Conservation (phyloP, 805 yeast genomes). For the Candida mattraensis region DNA sequence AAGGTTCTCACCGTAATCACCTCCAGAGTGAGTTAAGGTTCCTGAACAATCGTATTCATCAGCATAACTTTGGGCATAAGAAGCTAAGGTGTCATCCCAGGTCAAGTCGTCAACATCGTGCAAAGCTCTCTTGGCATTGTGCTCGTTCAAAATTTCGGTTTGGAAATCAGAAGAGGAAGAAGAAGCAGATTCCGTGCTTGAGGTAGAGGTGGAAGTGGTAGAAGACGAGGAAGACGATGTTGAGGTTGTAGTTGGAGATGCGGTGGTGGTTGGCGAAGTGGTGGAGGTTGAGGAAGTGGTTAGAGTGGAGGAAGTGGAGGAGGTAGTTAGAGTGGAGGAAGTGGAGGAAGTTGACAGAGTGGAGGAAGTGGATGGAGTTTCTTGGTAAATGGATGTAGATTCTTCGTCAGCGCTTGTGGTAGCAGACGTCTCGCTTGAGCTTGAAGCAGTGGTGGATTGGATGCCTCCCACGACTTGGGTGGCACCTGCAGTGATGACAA, state of each 20-base stretch:
- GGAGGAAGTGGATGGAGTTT: constrained; percentile 12
- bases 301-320: constrained; percentile 14
- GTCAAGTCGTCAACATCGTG: constrained; percentile 51
- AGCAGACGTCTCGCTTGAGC: constrained; percentile 7
- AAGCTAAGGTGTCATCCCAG: constrained; percentile 57
- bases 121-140: constrained; percentile 57
- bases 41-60: constrained; percentile 57
- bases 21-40: constrained; percentile 59
- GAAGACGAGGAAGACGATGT: constrained; percentile 22
- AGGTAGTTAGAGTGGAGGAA: constrained; percentile 14
- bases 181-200: constrained; percentile 19
- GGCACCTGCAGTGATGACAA: constrained; percentile 23
- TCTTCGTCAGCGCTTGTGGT: too few relatives aligned
- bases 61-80: constrained; percentile 62
- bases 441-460: constrained; percentile 6
- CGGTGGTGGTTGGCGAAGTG: constrained; percentile 6
- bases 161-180: constrained; percentile 23
- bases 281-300: constrained; percentile 13
- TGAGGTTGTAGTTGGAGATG: constrained; percentile 19
- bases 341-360: constrained; percentile 7
- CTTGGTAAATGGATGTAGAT: too few relatives aligned
- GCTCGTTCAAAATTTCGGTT: constrained; percentile 51
- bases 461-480: constrained; percentile 20
- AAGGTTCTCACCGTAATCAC: constrained; percentile 74
- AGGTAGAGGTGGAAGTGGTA: constrained; percentile 18